Conservation (phyloP, 208 protist genomes). For the Trypanosoma scelopori region DNA sequence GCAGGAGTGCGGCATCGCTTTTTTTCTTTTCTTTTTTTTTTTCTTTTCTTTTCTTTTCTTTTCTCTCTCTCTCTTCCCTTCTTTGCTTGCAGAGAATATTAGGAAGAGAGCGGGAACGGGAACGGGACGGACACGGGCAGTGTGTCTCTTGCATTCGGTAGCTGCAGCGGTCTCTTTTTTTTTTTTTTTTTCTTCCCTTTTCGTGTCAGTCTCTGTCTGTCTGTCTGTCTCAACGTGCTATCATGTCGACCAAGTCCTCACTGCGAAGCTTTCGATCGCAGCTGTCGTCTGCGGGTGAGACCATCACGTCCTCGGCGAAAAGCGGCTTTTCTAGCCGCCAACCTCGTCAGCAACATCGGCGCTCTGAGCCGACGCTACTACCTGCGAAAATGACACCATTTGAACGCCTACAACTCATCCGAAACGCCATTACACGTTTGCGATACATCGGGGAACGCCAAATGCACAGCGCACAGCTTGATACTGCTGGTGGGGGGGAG, state of each 20-base stretch:
- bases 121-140: not conserved
- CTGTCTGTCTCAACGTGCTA: not conserved
- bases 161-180: not conserved
- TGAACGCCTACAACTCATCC: conserved; percentile 75
- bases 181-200: too few relatives aligned
- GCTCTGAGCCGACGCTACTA: conserved; percentile 36
- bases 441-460: conserved; percentile 77
- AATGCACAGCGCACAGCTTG: conserved; percentile 55
- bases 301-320: conserved; percentile 35
- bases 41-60: conserved; percentile 2
- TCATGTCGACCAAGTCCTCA: conserved; percentile 64
- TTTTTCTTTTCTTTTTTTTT: conserved; percentile 10
- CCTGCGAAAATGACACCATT: conserved; percentile 64
- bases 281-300: conserved; percentile 58
- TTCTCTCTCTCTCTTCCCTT: conserved; percentile 2
- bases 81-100: not conserved
- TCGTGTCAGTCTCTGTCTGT: too few relatives aligned
- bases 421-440: conserved; percentile 73
- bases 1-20: too few relatives aligned
- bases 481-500: conserved; percentile 56
- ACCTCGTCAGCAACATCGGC: conserved; percentile 31
- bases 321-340: conserved; percentile 44
- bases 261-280: conserved; percentile 52
- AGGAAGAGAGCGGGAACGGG: not conserved
- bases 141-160: not conserved